Evolutionary conservation across 2,329 filamentous ascomycete species (phyloP), one percentile per base, ranked within the genome.

Genomic region (Ophidiomyces ophidiicola): DNA sequence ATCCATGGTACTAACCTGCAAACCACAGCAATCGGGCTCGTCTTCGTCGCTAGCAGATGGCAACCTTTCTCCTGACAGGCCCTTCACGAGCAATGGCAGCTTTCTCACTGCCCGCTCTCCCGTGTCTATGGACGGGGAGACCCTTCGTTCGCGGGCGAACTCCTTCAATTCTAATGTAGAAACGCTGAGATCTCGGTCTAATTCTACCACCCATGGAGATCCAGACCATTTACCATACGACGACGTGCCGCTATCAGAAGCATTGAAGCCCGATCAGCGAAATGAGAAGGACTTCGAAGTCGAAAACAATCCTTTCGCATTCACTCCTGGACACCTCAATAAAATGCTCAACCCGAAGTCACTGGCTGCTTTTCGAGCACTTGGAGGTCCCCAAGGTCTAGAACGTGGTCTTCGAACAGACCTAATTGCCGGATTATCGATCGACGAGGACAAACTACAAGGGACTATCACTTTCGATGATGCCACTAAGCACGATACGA

Each of bases 321-420:
- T 85, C 55, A 76, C 78, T 1, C 60, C 59, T 0, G 86, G 87
- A 10, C 79, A 92, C 53, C 68, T 94, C 46, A 80, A 78, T 51
- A 94, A 93, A 60, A 72, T 94, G 63, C 76, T 88, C 45, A 90
- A 92, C 55, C 87, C 87, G 3, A 94, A 94, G 65, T 92, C 77
- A 45, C 62, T 93, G 42, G 68, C 79, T 8, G 86, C 86, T 1
- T 93, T 88, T 50, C 82, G 80, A 53, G 78, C 78, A 10, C 58
- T 94, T 4, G 86, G 87, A 34, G 87, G 87, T 17, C 59, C 93
- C 11, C 62, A 61, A 12, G 87, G 87, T 0, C 60, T 94, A 34
- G 85, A 88, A 59, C 81, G 76, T 53, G 87, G 86, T 6, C 64
- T 94, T 20, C 70, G 82, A 34, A 78, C 77, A 5, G 76, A 90